Evolutionary conservation across 768 basidiomycete genomes (phyloP).

Genomic region (Tulasnella sp.): DNA sequence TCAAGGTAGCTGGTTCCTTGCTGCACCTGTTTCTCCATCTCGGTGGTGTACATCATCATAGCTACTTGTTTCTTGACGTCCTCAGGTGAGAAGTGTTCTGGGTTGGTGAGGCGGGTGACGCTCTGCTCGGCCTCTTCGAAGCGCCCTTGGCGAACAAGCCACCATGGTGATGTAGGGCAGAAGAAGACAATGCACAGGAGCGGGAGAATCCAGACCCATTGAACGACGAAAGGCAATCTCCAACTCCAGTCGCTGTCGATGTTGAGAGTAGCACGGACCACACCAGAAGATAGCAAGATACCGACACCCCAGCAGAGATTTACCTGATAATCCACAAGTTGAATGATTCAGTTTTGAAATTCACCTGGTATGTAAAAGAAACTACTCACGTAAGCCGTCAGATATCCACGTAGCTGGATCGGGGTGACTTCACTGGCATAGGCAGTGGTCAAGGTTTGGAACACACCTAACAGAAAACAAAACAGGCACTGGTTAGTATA

Average conservation of each 20-base stretch:
- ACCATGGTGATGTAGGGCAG: slow-evolving; percentile 25
- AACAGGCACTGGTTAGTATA: no score
- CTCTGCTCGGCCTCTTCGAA: slow-evolving; percentile 26
- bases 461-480: slow-evolving; percentile 13
- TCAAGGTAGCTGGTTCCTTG: slow-evolving; percentile 29
- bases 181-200: slow-evolving; percentile 25
- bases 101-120: slow-evolving; percentile 21
- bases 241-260: slow-evolving; percentile 22
- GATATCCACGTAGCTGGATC: slow-evolving; percentile 25
- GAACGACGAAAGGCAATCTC: slow-evolving; percentile 22
- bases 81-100: slow-evolving; percentile 19
- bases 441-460: slow-evolving; percentile 26
- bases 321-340: background rate
- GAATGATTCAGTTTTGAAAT: slow-evolving; percentile 13
- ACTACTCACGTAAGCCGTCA: slow-evolving; percentile 23
- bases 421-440: slow-evolving; percentile 30
- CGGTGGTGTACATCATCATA: slow-evolving; percentile 31
- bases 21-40: slow-evolving; percentile 27
- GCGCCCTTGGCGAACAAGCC: slow-evolving; percentile 27
- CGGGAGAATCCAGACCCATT: slow-evolving; percentile 30
- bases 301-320: slow-evolving; percentile 28
- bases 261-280: slow-evolving; percentile 21
- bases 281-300: slow-evolving; percentile 23
- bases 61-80: slow-evolving; percentile 28
- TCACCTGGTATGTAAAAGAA: slow-evolving; percentile 7